Evolutionary conservation across 2,329 filamentous ascomycete genomes (phyloP), one percentile per base, ranked within the genome.

Genomic region (Sodiomyces alkalinus): DNA sequence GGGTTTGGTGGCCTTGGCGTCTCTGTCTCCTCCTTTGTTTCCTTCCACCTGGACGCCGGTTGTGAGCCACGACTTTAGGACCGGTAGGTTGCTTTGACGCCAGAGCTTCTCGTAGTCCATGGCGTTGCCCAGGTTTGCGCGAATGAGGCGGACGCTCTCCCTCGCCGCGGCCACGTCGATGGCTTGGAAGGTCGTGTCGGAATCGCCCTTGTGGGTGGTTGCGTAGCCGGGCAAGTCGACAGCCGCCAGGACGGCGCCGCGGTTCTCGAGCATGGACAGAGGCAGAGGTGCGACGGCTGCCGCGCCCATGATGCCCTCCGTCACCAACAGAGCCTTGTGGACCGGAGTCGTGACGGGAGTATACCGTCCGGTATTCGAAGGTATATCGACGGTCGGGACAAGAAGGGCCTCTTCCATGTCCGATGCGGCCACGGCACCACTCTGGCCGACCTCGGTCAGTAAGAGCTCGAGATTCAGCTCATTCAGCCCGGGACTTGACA

Each of bases 301-400:
- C 1, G 78, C 70, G 6, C 79, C 82, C 29, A 68, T 56, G 3
- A 92, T 54, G 0, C 82, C 85, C 27, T 80, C 66, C 0, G 73
- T 74, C 7, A 92, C 66, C 7, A 94, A 42, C 11, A 94, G 53
- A 1, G 77, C 72, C 45, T 76, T 80, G 46, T 96, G 87, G 1
- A 94, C 83, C 0, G 87, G 86, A 24, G 82, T 83, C 6, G 74
- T 71, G 22, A 90, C 62, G 11, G 74, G 66, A 9, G 74, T 73
- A 32, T 72, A 65, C 35, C 72, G 62, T 7, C 74, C 74, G 11
- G 68, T 70, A 34, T 62, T 64, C 10, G 77, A 74, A 5, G 69
- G 70, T 22, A 81, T 79, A 13, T 80, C 73, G 19, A 92, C 65
- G 1, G 64, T 64, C 3, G 85, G 85, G 12, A 82, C 76, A n/a